These are phyloP conservation scores for Paracorniculantispora psalliotae DNA, from an alignment of 2,329 filamentous ascomycete genomes.

Conservation along the genomic window DNA sequence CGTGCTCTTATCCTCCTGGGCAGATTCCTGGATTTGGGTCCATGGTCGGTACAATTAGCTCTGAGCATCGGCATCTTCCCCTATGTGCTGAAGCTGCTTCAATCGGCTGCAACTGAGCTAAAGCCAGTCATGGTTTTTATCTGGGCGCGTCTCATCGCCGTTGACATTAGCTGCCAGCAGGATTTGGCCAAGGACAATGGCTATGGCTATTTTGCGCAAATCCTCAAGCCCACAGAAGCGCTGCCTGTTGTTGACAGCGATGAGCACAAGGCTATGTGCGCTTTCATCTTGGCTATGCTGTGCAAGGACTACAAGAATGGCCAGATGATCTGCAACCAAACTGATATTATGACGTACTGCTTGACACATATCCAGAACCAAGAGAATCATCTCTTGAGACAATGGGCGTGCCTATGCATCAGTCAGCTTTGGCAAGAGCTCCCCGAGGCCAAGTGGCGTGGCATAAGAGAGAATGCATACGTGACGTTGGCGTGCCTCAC, in stretches of 20 bases:
- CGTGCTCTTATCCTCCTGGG: constrained; percentile 86
- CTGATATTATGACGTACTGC: constrained; percentile 85
- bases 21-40: constrained; percentile 89
- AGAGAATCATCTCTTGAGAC: constrained; percentile 81
- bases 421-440: constrained; percentile 92
- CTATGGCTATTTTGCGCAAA: constrained; percentile 93
- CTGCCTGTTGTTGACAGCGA: constrained; percentile 83
- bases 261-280: constrained; percentile 98
- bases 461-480: constrained; percentile 84
- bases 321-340: constrained; percentile 84
- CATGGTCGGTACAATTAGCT: constrained; percentile 97
- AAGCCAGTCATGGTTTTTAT: constrained; percentile 99
- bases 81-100: constrained; percentile 93
- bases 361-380: constrained; percentile 77
- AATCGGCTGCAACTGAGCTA: constrained; percentile 88
- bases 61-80: constrained; percentile 98
- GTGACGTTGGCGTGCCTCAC: constrained; percentile 73
- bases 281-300: constrained; percentile 94
- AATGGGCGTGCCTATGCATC: constrained; percentile 94
- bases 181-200: constrained; percentile 96
- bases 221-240: constrained; percentile 76
- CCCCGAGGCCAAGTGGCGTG: constrained; percentile 90
- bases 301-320: constrained; percentile 93
- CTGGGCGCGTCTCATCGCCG: constrained; percentile 92
- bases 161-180: constrained; percentile 88